Evolutionary conservation across 2,329 filamentous ascomycete genomes (phyloP).

Genomic region (Colletotrichum melonis): DNA sequence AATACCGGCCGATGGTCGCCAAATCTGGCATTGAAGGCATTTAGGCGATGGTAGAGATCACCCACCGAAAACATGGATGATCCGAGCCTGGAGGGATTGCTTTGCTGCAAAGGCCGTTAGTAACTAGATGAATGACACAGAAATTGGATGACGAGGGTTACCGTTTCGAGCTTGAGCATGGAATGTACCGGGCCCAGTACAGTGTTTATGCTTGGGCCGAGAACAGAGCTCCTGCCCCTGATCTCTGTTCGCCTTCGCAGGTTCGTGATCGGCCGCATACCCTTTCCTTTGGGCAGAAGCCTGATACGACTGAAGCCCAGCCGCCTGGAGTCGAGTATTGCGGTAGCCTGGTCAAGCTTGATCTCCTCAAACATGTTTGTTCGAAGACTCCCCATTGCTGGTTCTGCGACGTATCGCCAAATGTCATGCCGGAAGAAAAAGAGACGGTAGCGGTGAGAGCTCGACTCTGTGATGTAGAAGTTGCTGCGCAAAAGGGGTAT

Average conservation of each 20-base stretch:
- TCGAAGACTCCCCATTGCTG: slow-evolving; percentile 76
- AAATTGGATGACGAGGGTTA: slow-evolving; percentile 41
- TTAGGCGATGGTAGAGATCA: slow-evolving; percentile 81
- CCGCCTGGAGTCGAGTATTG: slow-evolving; percentile 68
- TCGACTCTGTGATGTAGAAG: slow-evolving; percentile 96
- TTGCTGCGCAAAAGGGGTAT: slow-evolving; percentile 88
- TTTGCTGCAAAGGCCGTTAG: slow-evolving; percentile 40
- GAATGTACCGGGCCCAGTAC: slow-evolving; percentile 79
- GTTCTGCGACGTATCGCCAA: slow-evolving; percentile 82
- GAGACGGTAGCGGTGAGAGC: slow-evolving; percentile 79
- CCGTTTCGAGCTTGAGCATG: slow-evolving; percentile 83
- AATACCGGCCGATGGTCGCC: slow-evolving; percentile 56
- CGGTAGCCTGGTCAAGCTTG: slow-evolving; percentile 64
- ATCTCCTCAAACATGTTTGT: slow-evolving; percentile 83
- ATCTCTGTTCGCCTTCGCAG: slow-evolving; percentile 73
- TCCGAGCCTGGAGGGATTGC: slow-evolving; percentile 73
- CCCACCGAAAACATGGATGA: slow-evolving; percentile 84
- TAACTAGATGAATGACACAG: not conserved
- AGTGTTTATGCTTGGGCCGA: slow-evolving; percentile 55
- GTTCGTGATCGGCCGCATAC: slow-evolving; percentile 89
- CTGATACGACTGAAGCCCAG: slow-evolving; percentile 85
- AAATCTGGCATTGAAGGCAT: slow-evolving; percentile 71
- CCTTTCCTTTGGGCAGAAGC: slow-evolving; percentile 81
- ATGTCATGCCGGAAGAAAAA: slow-evolving; percentile 97
- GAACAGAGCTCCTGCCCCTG: slow-evolving; percentile 71